Evolutionary conservation across 177 flowering plant genomes (phyloP).

Genomic region (Vitis hybrid): DNA sequence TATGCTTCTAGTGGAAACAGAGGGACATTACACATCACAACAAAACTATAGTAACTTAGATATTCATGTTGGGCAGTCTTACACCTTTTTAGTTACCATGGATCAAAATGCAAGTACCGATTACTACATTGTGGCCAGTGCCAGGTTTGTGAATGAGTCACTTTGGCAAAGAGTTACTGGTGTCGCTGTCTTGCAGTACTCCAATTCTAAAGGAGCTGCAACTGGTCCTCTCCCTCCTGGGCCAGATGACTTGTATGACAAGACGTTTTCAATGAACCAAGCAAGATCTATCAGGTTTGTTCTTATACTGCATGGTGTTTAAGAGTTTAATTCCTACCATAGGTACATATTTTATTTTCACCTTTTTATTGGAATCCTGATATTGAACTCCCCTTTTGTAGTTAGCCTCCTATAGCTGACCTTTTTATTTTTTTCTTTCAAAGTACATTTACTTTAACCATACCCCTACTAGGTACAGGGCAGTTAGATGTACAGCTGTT

Average conservation of each 20-base stretch:
- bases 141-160: conserved; percentile 88
- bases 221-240: conserved; percentile 77
- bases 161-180: conserved; percentile 85
- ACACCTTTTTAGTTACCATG: conserved; percentile 84
- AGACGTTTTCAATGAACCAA: conserved; percentile 92
- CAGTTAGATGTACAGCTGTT: too few relatives aligned
- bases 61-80: conserved; percentile 95
- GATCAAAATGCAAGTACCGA: conserved; percentile 94
- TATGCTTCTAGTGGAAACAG: conserved; percentile 77
- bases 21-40: conserved; percentile 91
- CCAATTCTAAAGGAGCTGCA: conserved; percentile 83
- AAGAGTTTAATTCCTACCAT: neutral
- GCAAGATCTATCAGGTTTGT: conserved; percentile 94
- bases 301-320: neutral
- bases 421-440: too few relatives aligned
- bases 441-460: too few relatives aligned
- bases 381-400: too few relatives aligned
- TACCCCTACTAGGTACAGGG: too few relatives aligned
- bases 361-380: too few relatives aligned
- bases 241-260: conserved; percentile 82
- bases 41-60: conserved; percentile 91
- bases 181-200: conserved; percentile 78
- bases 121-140: conserved; percentile 94
- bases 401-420: too few relatives aligned
- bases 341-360: too few relatives aligned